These are phyloP conservation scores for Yamadazyma taylorii DNA, from an alignment of 1,139 yeast species.

Conservation along the genomic window DNA sequence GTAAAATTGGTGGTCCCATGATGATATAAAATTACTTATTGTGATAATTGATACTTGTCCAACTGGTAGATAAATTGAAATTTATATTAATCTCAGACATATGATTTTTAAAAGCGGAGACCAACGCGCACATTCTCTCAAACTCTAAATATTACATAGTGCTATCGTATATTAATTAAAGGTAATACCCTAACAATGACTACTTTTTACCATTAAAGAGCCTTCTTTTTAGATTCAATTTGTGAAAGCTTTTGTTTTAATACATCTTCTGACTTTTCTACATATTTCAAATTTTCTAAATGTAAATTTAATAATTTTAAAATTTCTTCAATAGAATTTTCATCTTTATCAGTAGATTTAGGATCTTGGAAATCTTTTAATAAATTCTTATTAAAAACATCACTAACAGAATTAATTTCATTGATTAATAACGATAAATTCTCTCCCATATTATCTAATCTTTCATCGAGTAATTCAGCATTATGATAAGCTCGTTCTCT, in stretches of 20 bases:
- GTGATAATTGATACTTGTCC: neutral
- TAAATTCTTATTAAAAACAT: constrained; percentile 65
- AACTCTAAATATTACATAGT: too few species aligned
- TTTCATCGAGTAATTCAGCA: constrained; percentile 84
- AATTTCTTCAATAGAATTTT: constrained; percentile 62
- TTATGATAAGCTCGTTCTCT: constrained; percentile 87
- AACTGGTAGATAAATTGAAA: neutral
- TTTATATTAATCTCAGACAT: neutral
- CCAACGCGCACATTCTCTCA: too few species aligned
- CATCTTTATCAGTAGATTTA: constrained; percentile 24
- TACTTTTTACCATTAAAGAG: neutral
- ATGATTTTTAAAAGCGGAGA: constrained; percentile 3
- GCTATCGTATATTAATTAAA: too few species aligned
- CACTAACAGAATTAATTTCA: constrained; percentile 86
- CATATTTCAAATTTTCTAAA: constrained; percentile 83
- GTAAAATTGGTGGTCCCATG: constrained; percentile 27
- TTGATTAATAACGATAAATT: constrained; percentile 74
- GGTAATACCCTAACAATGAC: too few species aligned
- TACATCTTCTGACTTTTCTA: constrained; percentile 69
- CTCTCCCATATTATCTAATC: constrained; percentile 72
- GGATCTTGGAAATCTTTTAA: constrained; percentile 27
- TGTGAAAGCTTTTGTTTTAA: constrained; percentile 65
- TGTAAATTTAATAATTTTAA: constrained; percentile 85
- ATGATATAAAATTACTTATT: neutral
- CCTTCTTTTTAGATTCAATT: constrained; percentile 14